Evolutionary conservation across 345 rosid genomes (phyloP).

Genomic region (Schrenkiella parvula): DNA sequence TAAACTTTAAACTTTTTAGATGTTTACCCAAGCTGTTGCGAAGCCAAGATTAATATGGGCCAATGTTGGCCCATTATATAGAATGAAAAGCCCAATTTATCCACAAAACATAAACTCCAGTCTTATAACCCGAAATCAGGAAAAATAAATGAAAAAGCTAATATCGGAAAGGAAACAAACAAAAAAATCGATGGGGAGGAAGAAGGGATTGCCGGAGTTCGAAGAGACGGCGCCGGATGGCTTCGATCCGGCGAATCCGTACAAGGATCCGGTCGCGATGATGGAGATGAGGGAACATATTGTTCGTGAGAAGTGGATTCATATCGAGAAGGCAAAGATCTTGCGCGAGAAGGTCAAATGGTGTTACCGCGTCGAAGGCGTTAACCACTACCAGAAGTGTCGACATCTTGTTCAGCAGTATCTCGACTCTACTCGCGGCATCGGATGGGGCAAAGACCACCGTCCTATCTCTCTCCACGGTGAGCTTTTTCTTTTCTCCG

Average conservation of each 20-base stretch:
- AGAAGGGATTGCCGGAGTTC: slow-evolving; percentile 72
- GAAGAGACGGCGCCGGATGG: slow-evolving; percentile 90
- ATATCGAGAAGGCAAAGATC: slow-evolving; percentile 54
- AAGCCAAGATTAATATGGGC: too few relatives aligned
- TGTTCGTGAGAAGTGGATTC: not conserved
- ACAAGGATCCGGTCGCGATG: slow-evolving; percentile 93
- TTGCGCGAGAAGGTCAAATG: slow-evolving; percentile 66
- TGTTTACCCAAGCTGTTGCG: too few relatives aligned
- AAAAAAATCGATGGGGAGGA: slow-evolving; percentile 34
- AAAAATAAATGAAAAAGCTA: not conserved
- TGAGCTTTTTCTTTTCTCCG: slow-evolving; percentile 1
- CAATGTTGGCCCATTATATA: too few relatives aligned
- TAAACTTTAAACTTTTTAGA: too few relatives aligned
- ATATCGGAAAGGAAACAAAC: not conserved
- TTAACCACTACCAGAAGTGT: slow-evolving; percentile 87
- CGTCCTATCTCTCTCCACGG: slow-evolving; percentile 84
- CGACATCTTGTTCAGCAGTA: slow-evolving; percentile 81
- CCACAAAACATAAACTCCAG: not conserved
- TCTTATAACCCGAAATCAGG: not conserved
- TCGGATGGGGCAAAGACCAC: slow-evolving; percentile 93
- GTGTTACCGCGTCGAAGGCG: slow-evolving; percentile 93
- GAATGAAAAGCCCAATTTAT: not conserved
- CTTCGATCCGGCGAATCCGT: slow-evolving; percentile 73
- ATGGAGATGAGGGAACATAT: slow-evolving; percentile 19
- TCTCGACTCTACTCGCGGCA: slow-evolving; percentile 83